Evolutionary conservation across 176 grass and related monocot genomes (phyloP).

Genomic region (Triticum monococcum): DNA sequence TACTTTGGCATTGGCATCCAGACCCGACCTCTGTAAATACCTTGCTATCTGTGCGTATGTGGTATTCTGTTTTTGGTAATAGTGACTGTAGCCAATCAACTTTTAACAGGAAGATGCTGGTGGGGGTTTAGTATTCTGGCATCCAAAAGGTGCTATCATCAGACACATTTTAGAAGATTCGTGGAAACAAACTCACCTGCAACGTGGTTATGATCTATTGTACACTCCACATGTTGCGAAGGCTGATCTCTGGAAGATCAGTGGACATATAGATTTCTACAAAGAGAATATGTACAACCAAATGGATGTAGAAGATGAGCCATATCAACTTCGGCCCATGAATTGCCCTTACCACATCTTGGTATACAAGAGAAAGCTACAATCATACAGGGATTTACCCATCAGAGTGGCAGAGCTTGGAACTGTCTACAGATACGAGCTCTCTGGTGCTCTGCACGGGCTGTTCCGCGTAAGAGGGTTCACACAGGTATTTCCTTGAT

Average conservation of each 20-base stretch:
- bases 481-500: slow-evolving; percentile 69
- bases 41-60: background rate
- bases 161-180: slow-evolving; percentile 91
- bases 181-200: slow-evolving; percentile 91
- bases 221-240: slow-evolving; percentile 98
- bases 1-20: background rate
- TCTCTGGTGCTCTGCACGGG: slow-evolving; percentile 92
- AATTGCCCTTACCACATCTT: slow-evolving; percentile 97
- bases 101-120: slow-evolving; percentile 90
- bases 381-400: slow-evolving; percentile 89
- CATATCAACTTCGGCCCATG: slow-evolving; percentile 95
- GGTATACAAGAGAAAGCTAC: slow-evolving; percentile 91
- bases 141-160: slow-evolving; percentile 84
- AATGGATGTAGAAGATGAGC: slow-evolving; percentile 91
- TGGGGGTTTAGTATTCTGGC: slow-evolving; percentile 97
- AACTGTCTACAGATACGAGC: slow-evolving; percentile 94
- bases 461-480: slow-evolving; percentile 97
- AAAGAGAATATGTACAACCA: slow-evolving; percentile 95
- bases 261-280: slow-evolving; percentile 95
- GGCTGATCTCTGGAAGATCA: slow-evolving; percentile 88
- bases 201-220: slow-evolving; percentile 76
- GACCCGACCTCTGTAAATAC: background rate
- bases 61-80: background rate
- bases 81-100: background rate
- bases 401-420: slow-evolving; percentile 93